Conservation (phyloP, 331 rosid genomes). For the Acacia pycnantha region DNA sequence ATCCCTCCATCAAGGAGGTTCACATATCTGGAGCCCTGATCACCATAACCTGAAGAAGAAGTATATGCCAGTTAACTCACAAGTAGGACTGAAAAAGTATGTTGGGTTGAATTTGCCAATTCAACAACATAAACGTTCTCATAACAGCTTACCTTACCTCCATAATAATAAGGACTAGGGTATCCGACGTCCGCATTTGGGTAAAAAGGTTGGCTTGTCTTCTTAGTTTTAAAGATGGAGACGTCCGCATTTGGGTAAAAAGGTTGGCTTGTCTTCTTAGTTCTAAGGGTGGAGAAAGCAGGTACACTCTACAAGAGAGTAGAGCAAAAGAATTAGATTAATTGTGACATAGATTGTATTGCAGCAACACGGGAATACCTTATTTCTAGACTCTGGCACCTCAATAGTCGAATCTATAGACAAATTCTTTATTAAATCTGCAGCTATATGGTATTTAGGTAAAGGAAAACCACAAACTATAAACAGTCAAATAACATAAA, state of each 20-base stretch:
- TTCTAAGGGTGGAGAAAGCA: neutral
- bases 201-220: constrained; percentile 38
- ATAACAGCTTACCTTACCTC: constrained; percentile 55
- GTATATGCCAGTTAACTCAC: neutral
- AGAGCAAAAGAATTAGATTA: neutral
- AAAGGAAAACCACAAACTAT: constrained; percentile 1
- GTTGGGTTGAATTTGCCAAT: neutral
- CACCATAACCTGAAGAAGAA: constrained; percentile 34
- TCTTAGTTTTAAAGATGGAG: constrained; percentile 17
- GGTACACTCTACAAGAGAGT: neutral
- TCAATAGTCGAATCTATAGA: constrained; percentile 39
- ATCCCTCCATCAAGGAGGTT: constrained; percentile 43
- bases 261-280: constrained; percentile 37
- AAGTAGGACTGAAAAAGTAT: neutral
- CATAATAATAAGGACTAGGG: constrained; percentile 42
- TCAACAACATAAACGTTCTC: neutral
- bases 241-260: too few relatives aligned
- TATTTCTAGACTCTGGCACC: constrained; percentile 30
- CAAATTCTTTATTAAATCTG: constrained; percentile 46
- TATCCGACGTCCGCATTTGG: constrained; percentile 40
- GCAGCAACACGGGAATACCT: constrained; percentile 24
- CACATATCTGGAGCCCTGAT: constrained; percentile 35
- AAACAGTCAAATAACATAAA: neutral
- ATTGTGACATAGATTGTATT: neutral
- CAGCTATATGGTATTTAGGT: constrained; percentile 29